phyloP scores from a whole-genome alignment of 2,329 filamentous ascomycete genomes.

The Coleophoma eucalyptorum region DNA sequence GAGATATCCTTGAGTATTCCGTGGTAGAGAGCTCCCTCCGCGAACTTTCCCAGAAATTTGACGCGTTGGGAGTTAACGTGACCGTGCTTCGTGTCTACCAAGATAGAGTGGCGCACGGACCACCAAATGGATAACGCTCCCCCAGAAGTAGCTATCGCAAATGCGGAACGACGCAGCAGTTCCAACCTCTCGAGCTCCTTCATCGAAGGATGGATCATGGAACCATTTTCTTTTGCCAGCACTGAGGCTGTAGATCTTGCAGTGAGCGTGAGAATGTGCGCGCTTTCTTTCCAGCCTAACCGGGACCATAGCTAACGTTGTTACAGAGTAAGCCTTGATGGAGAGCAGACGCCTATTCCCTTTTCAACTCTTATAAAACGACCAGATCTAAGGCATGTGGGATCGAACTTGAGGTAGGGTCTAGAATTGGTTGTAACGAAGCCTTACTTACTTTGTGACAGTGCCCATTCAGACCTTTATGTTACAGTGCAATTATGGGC shows the following conservation, averaged over 20 bases:
- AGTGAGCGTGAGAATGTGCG: conserved; percentile 61
- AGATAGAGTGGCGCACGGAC: too few relatives aligned
- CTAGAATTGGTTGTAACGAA: neutral
- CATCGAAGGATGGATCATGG: conserved; percentile 54
- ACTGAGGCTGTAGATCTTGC: conserved; percentile 80
- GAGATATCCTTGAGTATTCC: too few relatives aligned
- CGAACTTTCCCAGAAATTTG: too few relatives aligned
- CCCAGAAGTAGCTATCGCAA: neutral
- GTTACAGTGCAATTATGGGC: conserved; percentile 93
- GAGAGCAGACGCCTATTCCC: conserved; percentile 69
- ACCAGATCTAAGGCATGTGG: conserved; percentile 80
- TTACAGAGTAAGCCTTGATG: conserved; percentile 69
- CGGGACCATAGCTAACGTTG: conserved; percentile 18
- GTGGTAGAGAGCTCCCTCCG: too few relatives aligned
- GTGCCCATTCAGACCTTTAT: conserved; percentile 82
- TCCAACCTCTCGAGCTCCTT: too few relatives aligned
- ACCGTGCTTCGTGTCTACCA: too few relatives aligned
- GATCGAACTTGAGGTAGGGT: conserved; percentile 71
- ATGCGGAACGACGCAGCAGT: too few relatives aligned
- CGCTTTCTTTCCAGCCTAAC: neutral
- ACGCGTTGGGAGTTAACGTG: too few relatives aligned
- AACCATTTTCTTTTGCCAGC: conserved; percentile 92
- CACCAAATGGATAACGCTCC: too few relatives aligned
- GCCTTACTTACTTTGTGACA: conserved; percentile 31
- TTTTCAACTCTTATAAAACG: conserved; percentile 75